Evolutionary conservation across 306 rosid species (phyloP), one percentile per base, ranked within the genome.

Genomic region (Pterocarpus macrocarpus): DNA sequence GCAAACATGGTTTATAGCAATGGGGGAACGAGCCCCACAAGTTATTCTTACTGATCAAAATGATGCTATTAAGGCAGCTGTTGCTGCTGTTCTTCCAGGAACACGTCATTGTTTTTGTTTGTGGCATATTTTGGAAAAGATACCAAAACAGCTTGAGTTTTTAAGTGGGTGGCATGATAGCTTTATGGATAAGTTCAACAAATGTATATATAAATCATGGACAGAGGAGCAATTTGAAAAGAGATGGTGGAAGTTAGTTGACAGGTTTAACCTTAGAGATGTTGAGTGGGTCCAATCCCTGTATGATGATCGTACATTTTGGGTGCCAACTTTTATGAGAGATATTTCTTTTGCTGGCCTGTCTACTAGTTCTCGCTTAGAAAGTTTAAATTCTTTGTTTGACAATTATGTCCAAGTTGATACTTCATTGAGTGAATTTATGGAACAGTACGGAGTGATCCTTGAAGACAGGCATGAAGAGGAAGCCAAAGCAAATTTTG

Each of bases 401-500:
- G 92, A 89, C 78, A 84, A 76, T 53, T 80, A 86, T 86, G 35
- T 89, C 72, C 90, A 80, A 34, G 71, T 35, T 83, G 88, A 89
- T 78, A 82, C 87, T 72, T 84, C 92, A 4, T 76, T 89, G 80
- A 84, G 70, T 64, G 90, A 82, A 59, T 86, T 89, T 84, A 73
- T 82, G 28, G 90, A 89, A 38, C 88, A 72, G 38, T 89, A 89
- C 73, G 76, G 13, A 66, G 80, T 82, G 73, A 79, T 86, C 79
- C 82, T 89, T 84, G 92, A 84, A 84, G 92, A 86, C 63, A 89
- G 92, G 76, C 64, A 86, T 58, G 90, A 89, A 84, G 90, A 89
- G 82, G 92, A 89, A 86, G 92, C 92, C 53, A 89, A 84, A 76
- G 92, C 88, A 89, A 86, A 82, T 80, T 89, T 89, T 84, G 92